Base-by-base conservation (phyloP, 1,284 basidiomycete genomes). In the Ceratobasidium sp. region DNA sequence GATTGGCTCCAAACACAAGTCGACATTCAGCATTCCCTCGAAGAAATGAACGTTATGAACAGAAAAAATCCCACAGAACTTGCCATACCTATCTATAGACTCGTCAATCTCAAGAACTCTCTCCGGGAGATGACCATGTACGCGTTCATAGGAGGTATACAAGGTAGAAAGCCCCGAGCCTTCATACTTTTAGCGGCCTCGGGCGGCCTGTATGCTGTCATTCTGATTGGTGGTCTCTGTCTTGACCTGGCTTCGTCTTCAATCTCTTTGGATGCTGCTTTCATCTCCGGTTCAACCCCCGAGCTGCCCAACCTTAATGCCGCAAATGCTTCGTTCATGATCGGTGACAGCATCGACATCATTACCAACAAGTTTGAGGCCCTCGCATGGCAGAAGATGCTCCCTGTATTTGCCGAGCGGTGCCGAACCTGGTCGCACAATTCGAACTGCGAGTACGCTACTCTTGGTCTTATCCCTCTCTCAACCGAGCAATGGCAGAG, bases 201-300 rank as follows among this genome's bases (percentile, higher is more conserved):
- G 40, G 42, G 42, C 5, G 61, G 44, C 18, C 18, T 66, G 3
- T 75, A 75, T 33, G 61, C 39, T 13, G 40, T 66, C 18, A 46
- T 75, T 20, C 42, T 75, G 2, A 18, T 75, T n/a, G 72, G 72
- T n/a, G 61, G 39, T 6, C 26, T 75, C 5, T 46, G 61, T 3
- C 61, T 75, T n/a, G 72, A 75, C 46, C 72, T 66, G 5, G 72
- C 72, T 10, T 64, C 58, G 13, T 66, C 18, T 2, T 64, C 72
- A 1, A 26, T 75, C 40, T 2, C 56, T 2, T 28, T 75, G 10
- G 72, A 75, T 49, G 33, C 61, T 13, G 72, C 60, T 13, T 7
- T 75, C 12, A 20, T 75, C 18, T 61, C 72, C 42, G 61, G 39
- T 73, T 60, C 5, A 39, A 63, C 3, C 42, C 51, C 12, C 15